A percentile compares a stretch with the other conserved stretches of the same genome.
phyloP scores from a whole-genome alignment of 176 grass and related monocot genomes.

The Urochloa ruziziensis region DNA sequence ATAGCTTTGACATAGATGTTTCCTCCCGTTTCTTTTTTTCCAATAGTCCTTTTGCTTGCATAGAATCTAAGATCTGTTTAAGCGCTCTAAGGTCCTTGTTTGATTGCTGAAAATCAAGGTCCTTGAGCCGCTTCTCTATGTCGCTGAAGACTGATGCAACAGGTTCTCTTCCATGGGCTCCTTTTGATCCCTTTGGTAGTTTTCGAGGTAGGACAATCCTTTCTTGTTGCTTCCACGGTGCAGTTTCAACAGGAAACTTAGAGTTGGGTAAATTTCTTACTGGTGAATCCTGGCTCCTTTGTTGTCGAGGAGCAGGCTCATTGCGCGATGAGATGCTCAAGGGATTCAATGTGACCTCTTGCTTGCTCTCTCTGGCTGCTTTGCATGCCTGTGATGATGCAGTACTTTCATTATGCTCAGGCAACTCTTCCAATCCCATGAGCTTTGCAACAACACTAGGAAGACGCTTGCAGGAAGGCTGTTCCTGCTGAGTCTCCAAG shows the following conservation, averaged over 20 bases:
- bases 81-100: slow-evolving; percentile 85
- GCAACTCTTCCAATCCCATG: slow-evolving; percentile 89
- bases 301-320: slow-evolving; percentile 24
- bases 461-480: slow-evolving; percentile 41
- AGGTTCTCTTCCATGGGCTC: slow-evolving; percentile 42
- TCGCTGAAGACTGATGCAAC: slow-evolving; percentile 77
- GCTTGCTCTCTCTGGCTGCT: slow-evolving; percentile 38
- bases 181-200: slow-evolving; percentile 46
- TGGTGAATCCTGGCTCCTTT: slow-evolving; percentile 51
- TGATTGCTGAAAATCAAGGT: slow-evolving; percentile 82
- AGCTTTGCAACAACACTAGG: slow-evolving; percentile 85
- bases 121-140: slow-evolving; percentile 87
- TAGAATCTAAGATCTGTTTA: slow-evolving; percentile 81
- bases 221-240: slow-evolving; percentile 86
- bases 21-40: slow-evolving; percentile 62
- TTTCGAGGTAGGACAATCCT: slow-evolving; percentile 65
- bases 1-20: slow-evolving; percentile 33
- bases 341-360: slow-evolving; percentile 37
- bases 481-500: slow-evolving; percentile 47
- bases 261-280: slow-evolving; percentile 52
- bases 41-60: slow-evolving; percentile 91
- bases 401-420: slow-evolving; percentile 44
- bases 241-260: slow-evolving; percentile 69
- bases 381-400: slow-evolving; percentile 27
- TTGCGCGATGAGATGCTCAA: slow-evolving; percentile 33